Conservation (phyloP, 495 filamentous ascomycete genomes). For the Aeminium ludgeri region DNA sequence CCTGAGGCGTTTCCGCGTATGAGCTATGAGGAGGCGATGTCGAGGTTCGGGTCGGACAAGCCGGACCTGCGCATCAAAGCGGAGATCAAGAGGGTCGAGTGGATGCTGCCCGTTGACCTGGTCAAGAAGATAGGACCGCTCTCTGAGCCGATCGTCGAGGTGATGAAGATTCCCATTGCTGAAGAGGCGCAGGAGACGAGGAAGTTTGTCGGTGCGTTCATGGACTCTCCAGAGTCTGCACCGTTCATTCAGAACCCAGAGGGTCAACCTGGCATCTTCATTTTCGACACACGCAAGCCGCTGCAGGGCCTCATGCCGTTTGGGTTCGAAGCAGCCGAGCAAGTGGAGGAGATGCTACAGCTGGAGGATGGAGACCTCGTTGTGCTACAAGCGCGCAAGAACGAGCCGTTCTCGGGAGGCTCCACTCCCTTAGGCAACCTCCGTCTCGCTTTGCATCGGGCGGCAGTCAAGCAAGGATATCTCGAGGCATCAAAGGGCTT, state of each 20-base stretch:
- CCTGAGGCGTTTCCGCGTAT: conserved; percentile 37
- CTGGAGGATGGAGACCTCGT: conserved; percentile 57
- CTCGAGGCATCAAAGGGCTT: conserved; percentile 39
- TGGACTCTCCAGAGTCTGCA: conserved; percentile 45
- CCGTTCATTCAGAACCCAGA: conserved; percentile 46
- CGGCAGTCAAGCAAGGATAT: conserved; percentile 42
- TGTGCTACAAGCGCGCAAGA: conserved; percentile 59
- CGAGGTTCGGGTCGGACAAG: conserved; percentile 71
- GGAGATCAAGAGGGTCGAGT: conserved; percentile 43
- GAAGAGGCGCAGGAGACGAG: conserved; percentile 32
- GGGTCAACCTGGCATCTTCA: conserved; percentile 58
- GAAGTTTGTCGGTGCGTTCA: conserved; percentile 48
- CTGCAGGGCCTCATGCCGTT: conserved; percentile 54
- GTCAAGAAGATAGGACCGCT: conserved; percentile 52
- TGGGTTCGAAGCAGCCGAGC: conserved; percentile 54
- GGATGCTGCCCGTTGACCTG: conserved; percentile 48
- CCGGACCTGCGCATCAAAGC: conserved; percentile 61
- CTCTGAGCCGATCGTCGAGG: conserved; percentile 48
- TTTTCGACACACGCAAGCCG: conserved; percentile 52
- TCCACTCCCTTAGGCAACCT: conserved; percentile 69
- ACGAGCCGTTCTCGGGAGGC: conserved; percentile 42
- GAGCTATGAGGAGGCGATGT: conserved; percentile 65
- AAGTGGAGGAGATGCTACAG: conserved; percentile 34
- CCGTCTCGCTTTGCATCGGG: conserved; percentile 50
- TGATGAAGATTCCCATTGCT: conserved; percentile 40